Evolutionary conservation across 805 yeast species (phyloP), one percentile per base, ranked within the genome.

Genomic region (Hagleromyces aurorensis): DNA sequence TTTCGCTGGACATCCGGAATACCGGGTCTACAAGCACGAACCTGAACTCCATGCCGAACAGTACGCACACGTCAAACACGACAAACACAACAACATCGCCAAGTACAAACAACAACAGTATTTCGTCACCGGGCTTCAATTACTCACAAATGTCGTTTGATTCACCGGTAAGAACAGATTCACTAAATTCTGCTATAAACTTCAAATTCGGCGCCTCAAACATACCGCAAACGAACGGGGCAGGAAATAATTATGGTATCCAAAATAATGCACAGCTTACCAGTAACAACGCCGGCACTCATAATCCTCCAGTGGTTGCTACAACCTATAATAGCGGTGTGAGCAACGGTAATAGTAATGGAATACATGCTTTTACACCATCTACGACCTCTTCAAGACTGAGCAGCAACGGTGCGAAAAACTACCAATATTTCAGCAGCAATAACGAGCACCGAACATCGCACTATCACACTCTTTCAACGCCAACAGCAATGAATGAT

Each of bases 401-500:
- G n/a, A n/a, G n/a, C n/a, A n/a, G n/a, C 27, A 21, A 16, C 16
- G 29, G 29, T 10, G 30, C 23, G 16, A 26, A 20, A 16, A 31
- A 18, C 15, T 15, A 23, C 18, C 27, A 33, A 5, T 21, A 26
- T 12, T 27, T 16, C 13, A 21, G 13, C 3, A 19, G 14, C 10
- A 18, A 16, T 16, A 17, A 22, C n/a, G 23, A 19, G 13, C 25
- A 27, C 13, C 26, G 31, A 9, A 11, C 13, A n/a, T 17, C 19
- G 9, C 33, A 29, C n/a, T 9, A 23, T 16, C 37, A 33, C 22
- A 33, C 36, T n/a, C 20, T 33, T 16, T 29, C 33, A 6, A 42
- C 44, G 21, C 51, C 55, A 16, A 41, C 48, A 3, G 48, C 46
- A n/a, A 38, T 49, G 48, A 43, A 39, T 21, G 55, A 49, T 22